Evolutionary conservation across 2,329 filamentous ascomycete species (phyloP).

Genomic region (Aspergillus fischeri): DNA sequence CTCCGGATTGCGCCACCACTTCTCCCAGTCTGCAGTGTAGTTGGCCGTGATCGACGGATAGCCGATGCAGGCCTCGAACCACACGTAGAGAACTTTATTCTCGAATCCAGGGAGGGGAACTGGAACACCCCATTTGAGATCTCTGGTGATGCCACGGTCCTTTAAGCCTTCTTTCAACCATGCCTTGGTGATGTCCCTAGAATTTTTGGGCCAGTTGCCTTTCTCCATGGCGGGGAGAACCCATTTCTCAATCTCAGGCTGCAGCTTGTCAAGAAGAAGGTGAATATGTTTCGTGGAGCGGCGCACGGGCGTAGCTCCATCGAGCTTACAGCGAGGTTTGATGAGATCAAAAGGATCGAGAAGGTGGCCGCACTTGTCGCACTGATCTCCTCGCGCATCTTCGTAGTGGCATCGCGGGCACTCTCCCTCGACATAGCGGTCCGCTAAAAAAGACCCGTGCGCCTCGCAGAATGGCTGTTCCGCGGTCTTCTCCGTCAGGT

Average conservation of each 20-base stretch:
- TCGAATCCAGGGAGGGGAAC: slow-evolving; percentile 60
- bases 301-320: slow-evolving; percentile 73
- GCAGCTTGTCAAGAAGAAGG: slow-evolving; percentile 78
- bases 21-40: slow-evolving; percentile 83
- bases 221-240: slow-evolving; percentile 67
- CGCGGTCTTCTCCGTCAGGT: slow-evolving; percentile 79
- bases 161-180: slow-evolving; percentile 71
- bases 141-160: slow-evolving; percentile 82
- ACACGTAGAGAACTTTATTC: slow-evolving; percentile 84
- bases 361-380: slow-evolving; percentile 68
- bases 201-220: slow-evolving; percentile 51
- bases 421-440: slow-evolving; percentile 59
- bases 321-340: slow-evolving; percentile 87
- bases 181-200: slow-evolving; percentile 42
- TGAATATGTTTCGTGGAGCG: slow-evolving; percentile 87
- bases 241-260: slow-evolving; percentile 74
- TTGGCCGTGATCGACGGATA: slow-evolving; percentile 93
- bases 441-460: slow-evolving; percentile 64
- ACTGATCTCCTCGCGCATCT: slow-evolving; percentile 70
- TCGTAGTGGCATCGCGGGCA: slow-evolving; percentile 54
- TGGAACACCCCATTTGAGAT: slow-evolving; percentile 81
- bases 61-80: slow-evolving; percentile 90
- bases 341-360: slow-evolving; percentile 71
- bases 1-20: slow-evolving; percentile 91
- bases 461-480: slow-evolving; percentile 85